Conservation (phyloP, 192 early-diverging fungal species). For the Podochytrium sp. region DNA sequence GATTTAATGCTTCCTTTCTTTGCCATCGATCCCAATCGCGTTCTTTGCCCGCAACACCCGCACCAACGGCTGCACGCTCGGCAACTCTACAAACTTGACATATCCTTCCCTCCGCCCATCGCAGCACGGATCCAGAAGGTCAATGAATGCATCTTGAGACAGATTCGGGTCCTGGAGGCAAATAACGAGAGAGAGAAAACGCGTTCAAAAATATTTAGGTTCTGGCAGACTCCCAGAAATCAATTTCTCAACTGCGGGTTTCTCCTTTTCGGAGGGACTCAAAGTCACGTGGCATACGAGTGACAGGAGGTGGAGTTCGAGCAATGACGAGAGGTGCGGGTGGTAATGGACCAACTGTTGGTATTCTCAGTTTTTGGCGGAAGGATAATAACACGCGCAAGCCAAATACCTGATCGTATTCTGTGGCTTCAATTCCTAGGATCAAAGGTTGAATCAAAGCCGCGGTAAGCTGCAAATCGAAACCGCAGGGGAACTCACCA, state of each 20-base stretch:
- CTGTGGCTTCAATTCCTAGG: not conserved
- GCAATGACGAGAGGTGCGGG: not conserved
- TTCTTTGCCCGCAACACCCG: no score
- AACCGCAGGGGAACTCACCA: not conserved
- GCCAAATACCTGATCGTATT: not conserved
- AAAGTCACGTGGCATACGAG: not conserved
- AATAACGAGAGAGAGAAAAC: no score
- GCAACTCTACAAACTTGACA: not conserved
- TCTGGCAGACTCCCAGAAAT: not conserved
- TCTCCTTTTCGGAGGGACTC: constrained; percentile 11
- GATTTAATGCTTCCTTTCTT: no score
- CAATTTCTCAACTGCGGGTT: not conserved
- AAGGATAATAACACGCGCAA: not conserved
- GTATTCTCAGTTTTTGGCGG: not conserved
- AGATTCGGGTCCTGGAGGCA: not conserved
- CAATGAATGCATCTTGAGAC: not conserved
- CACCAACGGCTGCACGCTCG: not conserved
- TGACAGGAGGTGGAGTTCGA: constrained; percentile 5
- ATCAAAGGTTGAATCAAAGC: not conserved
- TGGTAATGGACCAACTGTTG: not conserved
- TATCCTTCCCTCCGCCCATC: no score
- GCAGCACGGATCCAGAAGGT: not conserved
- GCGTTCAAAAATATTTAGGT: no score
- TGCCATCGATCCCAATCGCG: no score
- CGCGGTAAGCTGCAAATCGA: not conserved